These are phyloP conservation scores for Teratosphaeria gauchensis DNA, from an alignment of 2,329 filamentous ascomycete genomes.

Conservation along the genomic window DNA sequence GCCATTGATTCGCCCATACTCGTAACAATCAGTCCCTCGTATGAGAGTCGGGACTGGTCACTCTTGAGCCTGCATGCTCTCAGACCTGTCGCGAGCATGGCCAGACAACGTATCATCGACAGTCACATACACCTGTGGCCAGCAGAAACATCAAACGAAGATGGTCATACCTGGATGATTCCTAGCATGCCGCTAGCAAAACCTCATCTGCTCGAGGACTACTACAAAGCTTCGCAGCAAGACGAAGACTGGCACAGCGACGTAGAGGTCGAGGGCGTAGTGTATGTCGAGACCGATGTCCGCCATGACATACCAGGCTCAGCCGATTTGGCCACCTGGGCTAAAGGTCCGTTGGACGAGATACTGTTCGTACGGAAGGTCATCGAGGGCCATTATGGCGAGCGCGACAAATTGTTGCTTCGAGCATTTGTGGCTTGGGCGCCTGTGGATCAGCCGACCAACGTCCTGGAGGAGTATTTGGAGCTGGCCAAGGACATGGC, in stretches of 20 bases:
- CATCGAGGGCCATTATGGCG: conserved; percentile 43
- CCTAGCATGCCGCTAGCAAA: conserved; percentile 50
- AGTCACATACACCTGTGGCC: conserved; percentile 88
- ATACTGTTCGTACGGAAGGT: conserved; percentile 60
- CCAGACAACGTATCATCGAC: conserved; percentile 55
- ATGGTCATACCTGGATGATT: conserved; percentile 60
- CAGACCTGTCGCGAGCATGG: conserved; percentile 11
- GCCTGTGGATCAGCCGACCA: conserved; percentile 59
- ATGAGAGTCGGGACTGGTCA: neutral
- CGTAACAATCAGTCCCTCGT: neutral
- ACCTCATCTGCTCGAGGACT: conserved; percentile 45
- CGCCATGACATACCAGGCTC: conserved; percentile 16
- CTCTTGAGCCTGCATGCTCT: neutral
- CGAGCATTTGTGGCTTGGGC: conserved; percentile 75
- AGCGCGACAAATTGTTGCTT: conserved; percentile 45
- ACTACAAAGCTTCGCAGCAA: conserved; percentile 17
- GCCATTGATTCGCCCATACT: neutral
- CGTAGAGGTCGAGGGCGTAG: conserved; percentile 49
- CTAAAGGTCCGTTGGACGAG: conserved; percentile 61
- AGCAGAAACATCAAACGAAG: conserved; percentile 47
- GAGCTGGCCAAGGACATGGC: conserved; percentile 49
- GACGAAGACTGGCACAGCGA: conserved; percentile 28
- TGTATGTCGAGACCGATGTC: conserved; percentile 78
- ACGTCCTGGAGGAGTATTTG: conserved; percentile 57
- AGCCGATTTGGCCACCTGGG: conserved; percentile 41